phyloP scores from a whole-genome alignment of 306 rosid genomes.

The Cucurbita ficifolia region DNA sequence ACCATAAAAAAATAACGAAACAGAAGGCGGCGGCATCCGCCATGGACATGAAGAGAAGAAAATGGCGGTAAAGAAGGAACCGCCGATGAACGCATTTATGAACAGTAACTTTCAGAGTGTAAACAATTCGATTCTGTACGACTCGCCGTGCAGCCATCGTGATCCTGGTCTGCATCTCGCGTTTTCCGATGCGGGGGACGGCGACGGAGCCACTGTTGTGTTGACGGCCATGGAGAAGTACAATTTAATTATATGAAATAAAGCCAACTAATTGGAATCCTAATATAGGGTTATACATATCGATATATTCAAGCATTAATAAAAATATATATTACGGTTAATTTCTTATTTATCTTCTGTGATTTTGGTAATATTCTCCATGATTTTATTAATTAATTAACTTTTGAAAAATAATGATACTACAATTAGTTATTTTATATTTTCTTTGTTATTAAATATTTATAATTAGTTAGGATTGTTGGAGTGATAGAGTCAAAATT shows the following conservation, averaged over 20 bases:
- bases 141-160: constrained; percentile 25
- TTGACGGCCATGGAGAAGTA: neutral
- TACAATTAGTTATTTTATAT: too few relatives aligned
- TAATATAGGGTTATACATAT: neutral
- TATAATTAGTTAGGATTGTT: too few relatives aligned
- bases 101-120: constrained; percentile 70
- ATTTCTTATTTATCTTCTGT: too few relatives aligned
- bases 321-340: too few relatives aligned
- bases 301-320: neutral
- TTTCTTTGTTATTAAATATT: too few relatives aligned
- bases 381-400: too few relatives aligned
- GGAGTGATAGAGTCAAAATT: too few relatives aligned
- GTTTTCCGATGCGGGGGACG: constrained; percentile 31
- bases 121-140: constrained; percentile 49
- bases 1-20: neutral
- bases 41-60: neutral
- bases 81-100: constrained; percentile 28
- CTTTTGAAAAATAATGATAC: too few relatives aligned
- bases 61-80: neutral
- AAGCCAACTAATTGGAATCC: neutral
- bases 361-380: too few relatives aligned
- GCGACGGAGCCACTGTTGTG: constrained; percentile 18
- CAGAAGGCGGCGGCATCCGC: neutral
- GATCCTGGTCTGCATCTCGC: constrained; percentile 54
- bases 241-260: neutral